Conservation (phyloP, 306 rosid species). For the Lithocarpus polystachyus region DNA sequence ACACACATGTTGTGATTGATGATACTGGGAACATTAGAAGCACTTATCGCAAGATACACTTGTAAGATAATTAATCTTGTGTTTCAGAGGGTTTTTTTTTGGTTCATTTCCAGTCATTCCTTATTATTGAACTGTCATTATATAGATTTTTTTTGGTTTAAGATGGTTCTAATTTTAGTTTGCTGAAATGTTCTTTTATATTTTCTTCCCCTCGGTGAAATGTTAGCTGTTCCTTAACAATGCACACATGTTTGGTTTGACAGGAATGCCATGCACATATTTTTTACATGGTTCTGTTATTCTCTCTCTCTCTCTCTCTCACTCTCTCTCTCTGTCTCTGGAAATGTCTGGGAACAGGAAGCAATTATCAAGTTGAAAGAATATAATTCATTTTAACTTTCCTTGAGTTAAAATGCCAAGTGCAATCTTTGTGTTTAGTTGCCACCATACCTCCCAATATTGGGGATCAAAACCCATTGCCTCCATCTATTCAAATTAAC, state of each 20-base stretch:
- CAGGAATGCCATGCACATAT: background rate
- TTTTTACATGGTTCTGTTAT: background rate
- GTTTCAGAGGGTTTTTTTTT: slow-evolving; percentile 3
- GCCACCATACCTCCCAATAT: too few species aligned
- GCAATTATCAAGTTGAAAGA: background rate
- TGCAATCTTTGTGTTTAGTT: too few species aligned
- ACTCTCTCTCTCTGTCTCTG: background rate
- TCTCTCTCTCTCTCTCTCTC: background rate
- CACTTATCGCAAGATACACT: slow-evolving; percentile 80
- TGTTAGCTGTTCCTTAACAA: background rate
- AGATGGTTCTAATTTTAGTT: background rate
- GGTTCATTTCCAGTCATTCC: background rate
- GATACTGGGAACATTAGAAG: slow-evolving; percentile 69
- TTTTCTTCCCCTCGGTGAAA: background rate
- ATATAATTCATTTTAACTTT: background rate
- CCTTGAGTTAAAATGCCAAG: background rate
- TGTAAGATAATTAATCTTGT: slow-evolving; percentile 42
- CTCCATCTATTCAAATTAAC: too few species aligned
- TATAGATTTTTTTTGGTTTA: background rate
- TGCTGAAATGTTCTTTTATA: background rate
- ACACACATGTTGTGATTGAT: slow-evolving; percentile 86
- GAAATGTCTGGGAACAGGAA: background rate
- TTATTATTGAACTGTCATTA: background rate
- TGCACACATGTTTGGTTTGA: background rate
- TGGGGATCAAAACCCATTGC: too few species aligned